Percentiles rank a stretch among this genome's conserved stretches.
phyloP scores from a whole-genome alignment of 2,329 filamentous ascomycete genomes.

The Xylaria sp. region DNA sequence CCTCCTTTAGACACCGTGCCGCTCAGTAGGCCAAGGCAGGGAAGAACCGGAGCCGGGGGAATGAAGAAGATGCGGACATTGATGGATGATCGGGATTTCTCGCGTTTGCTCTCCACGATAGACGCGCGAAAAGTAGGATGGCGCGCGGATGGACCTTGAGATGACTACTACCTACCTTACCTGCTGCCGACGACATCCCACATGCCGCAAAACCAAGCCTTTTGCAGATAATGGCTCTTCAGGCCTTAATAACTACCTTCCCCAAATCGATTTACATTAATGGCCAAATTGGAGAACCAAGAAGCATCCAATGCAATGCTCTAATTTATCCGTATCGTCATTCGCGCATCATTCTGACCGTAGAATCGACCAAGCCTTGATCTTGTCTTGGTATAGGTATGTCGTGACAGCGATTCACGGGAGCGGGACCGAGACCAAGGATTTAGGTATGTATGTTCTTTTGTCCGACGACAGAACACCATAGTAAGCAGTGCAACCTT shows the following conservation, averaged over 20 bases:
- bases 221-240: background rate
- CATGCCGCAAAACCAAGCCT: too few relatives aligned
- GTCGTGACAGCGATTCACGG: background rate
- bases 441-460: background rate
- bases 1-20: too few relatives aligned
- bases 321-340: background rate
- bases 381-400: background rate
- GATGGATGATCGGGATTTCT: too few relatives aligned
- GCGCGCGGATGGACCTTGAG: too few relatives aligned
- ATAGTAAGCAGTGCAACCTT: conserved; percentile 9
- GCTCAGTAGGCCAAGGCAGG: too few relatives aligned
- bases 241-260: background rate
- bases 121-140: too few relatives aligned
- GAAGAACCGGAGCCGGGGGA: too few relatives aligned
- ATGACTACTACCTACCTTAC: too few relatives aligned
- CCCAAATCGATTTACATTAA: background rate
- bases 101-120: too few relatives aligned
- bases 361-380: background rate
- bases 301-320: background rate
- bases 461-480: background rate
- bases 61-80: too few relatives aligned
- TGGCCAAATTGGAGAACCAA: background rate
- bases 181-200: too few relatives aligned
- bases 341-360: background rate
- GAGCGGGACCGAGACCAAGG: background rate